Percentiles rank a stretch among this genome's conserved stretches.
These are phyloP conservation scores for Apiospora malaysiana DNA, from an alignment of 2,329 filamentous ascomycete species.

Conservation along the genomic window DNA sequence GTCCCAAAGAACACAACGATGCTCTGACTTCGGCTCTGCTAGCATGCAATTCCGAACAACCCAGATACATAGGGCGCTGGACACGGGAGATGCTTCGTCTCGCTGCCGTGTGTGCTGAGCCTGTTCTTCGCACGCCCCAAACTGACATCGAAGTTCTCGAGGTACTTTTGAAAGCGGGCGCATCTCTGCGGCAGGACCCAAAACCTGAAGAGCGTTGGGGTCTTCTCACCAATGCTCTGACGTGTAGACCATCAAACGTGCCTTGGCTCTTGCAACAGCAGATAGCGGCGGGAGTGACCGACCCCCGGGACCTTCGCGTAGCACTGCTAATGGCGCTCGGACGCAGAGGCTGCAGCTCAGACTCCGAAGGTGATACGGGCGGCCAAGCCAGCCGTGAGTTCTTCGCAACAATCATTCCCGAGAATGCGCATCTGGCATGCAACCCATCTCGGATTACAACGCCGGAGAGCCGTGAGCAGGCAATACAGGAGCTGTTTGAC, in stretches of 20 bases:
- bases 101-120: too few relatives aligned
- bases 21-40: neutral
- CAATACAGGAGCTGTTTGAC: neutral
- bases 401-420: neutral
- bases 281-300: neutral
- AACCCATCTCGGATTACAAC: neutral
- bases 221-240: neutral
- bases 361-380: neutral
- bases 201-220: neutral
- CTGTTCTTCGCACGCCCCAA: too few relatives aligned
- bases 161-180: neutral
- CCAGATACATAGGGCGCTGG: neutral
- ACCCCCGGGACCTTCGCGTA: neutral
- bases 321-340: neutral
- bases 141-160: neutral
- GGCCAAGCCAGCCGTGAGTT: neutral
- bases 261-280: neutral
- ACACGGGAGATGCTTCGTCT: fast-evolving
- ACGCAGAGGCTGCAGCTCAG: neutral
- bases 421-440: neutral
- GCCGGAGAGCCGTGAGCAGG: neutral
- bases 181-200: neutral
- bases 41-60: too few relatives aligned
- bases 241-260: neutral
- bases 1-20: neutral